These are phyloP conservation scores for Microsporum canis DNA, from an alignment of 2,329 filamentous ascomycete species.

Conservation along the genomic window DNA sequence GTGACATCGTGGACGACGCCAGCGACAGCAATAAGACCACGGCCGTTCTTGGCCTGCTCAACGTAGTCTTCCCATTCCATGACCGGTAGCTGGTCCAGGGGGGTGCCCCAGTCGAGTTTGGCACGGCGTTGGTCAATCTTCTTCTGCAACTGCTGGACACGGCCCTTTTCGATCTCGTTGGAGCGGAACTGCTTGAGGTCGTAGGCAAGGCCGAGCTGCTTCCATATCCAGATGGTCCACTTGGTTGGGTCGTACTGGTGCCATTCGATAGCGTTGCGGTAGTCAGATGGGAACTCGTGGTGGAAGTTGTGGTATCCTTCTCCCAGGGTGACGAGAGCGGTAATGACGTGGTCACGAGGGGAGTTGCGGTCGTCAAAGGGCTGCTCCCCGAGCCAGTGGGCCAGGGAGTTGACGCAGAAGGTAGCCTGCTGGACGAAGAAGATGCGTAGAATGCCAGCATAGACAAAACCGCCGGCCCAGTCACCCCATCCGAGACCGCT, in stretches of 20 bases:
- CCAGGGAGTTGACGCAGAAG: slow-evolving; percentile 85
- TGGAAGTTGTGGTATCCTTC: slow-evolving; percentile 95
- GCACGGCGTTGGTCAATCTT: slow-evolving; percentile 81
- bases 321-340: slow-evolving; percentile 70
- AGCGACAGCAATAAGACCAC: slow-evolving; percentile 63
- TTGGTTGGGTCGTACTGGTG: slow-evolving; percentile 88
- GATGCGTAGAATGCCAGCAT: slow-evolving; percentile 73
- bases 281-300: slow-evolving; percentile 87
- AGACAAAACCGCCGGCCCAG: slow-evolving; percentile 71
- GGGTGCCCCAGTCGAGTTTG: slow-evolving; percentile 73
- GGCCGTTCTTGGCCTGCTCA: slow-evolving; percentile 63
- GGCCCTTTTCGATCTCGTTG: slow-evolving; percentile 89
- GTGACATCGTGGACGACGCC: slow-evolving; percentile 78
- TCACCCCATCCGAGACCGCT: slow-evolving; percentile 71
- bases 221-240: slow-evolving; percentile 77
- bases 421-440: slow-evolving; percentile 88
- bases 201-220: slow-evolving; percentile 70
- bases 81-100: slow-evolving; percentile 73
- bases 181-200: slow-evolving; percentile 82
- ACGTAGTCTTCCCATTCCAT: slow-evolving; percentile 81
- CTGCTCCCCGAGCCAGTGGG: slow-evolving; percentile 85
- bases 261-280: slow-evolving; percentile 86
- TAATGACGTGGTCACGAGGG: slow-evolving; percentile 77
- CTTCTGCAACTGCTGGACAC: slow-evolving; percentile 81
- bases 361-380: slow-evolving; percentile 90